Evolutionary conservation across 2,329 filamentous ascomycete species (phyloP), one percentile per base, ranked within the genome.

Genomic region (Rasamsonia emersonii): DNA sequence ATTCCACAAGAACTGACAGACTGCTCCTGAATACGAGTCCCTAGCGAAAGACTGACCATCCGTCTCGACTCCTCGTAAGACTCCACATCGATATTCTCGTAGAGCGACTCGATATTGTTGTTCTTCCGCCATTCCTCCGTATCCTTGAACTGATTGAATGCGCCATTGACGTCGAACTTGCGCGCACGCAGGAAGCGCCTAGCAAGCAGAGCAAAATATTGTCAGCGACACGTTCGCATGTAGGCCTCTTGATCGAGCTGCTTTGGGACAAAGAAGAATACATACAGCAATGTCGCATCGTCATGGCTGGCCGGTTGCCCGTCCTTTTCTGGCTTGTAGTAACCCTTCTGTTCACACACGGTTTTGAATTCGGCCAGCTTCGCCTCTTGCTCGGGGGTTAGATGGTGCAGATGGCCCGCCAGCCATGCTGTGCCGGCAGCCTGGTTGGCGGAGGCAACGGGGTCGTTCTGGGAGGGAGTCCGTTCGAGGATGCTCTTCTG

Each of bases 181-280:
- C 88, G 77, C 19, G 88, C 88, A 48, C 88, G 82, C 30, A 95
- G 69, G 58, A 82, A 95, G 38, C 88, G 85, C 40, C 85, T 91
- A 32, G 13, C 7, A 32, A 24, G 5, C n/a, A 26, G 7, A 29
- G 8, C 13, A 28, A 5, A 18, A 18, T 18, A 8, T 28, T 18
- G 14, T 33, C 18, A 28, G 24, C 17, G 10, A 19, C 16, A 7
- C 7, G 7, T 5, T n/a, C 11, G 24, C 24, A 7, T 11, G 6
- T 7, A 7, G 9, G 7, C 24, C 6, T 26, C 11, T 26, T 13
- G 11, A 13, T 40, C 15, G 27, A 18, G 11, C 9, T n/a, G 4
- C n/a, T 26, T 2, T 1, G 17, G 13, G 9, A 7, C 30, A 24
- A 27, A 19, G 18, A 30, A 30, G 30, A 30, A 27, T 36, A 51